Evolutionary conservation across 139 green algal species (phyloP).

Genomic region (Bryopsis sp.): DNA sequence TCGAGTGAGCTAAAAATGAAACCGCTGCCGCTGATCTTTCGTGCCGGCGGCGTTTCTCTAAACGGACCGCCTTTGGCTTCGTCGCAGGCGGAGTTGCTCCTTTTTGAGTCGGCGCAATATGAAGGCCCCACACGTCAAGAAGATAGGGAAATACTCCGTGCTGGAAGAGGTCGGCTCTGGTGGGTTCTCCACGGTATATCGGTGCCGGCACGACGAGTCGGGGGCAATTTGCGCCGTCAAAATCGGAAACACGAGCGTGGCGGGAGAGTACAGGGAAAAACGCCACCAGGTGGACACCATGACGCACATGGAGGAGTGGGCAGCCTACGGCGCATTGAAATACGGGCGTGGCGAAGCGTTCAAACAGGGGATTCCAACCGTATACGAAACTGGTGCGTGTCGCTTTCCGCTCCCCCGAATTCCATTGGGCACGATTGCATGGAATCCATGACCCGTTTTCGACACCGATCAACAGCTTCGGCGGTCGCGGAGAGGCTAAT

Average conservation of each 20-base stretch:
- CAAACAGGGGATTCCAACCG: not conserved
- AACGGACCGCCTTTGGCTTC: no score
- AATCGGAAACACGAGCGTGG: not conserved
- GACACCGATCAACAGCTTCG: no score
- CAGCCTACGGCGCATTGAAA: slow-evolving; percentile 1
- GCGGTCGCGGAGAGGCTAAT: no score
- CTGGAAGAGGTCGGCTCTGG: slow-evolving; percentile 5
- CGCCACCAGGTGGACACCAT: not conserved
- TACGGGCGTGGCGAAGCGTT: slow-evolving; percentile 1
- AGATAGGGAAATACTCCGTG: slow-evolving; percentile 8
- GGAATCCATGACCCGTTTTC: no score
- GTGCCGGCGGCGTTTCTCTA: no score
- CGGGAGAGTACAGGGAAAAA: not conserved
- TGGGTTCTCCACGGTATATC: slow-evolving; percentile 14
- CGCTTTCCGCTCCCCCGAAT: not conserved
- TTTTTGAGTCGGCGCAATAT: no score
- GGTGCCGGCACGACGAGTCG: not conserved
- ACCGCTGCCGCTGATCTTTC: no score
- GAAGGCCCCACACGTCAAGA: no score
- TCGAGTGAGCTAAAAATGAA: no score
- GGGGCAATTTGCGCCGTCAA: not conserved
- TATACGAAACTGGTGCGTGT: slow-evolving; percentile 9
- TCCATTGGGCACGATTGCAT: no score
- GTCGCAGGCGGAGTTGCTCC: no score
- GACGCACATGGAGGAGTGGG: slow-evolving; percentile 17